Evolutionary conservation across 768 basidiomycete genomes (phyloP), one percentile per base, ranked within the genome.

Genomic region (Brasilioporus rufonigricans): DNA sequence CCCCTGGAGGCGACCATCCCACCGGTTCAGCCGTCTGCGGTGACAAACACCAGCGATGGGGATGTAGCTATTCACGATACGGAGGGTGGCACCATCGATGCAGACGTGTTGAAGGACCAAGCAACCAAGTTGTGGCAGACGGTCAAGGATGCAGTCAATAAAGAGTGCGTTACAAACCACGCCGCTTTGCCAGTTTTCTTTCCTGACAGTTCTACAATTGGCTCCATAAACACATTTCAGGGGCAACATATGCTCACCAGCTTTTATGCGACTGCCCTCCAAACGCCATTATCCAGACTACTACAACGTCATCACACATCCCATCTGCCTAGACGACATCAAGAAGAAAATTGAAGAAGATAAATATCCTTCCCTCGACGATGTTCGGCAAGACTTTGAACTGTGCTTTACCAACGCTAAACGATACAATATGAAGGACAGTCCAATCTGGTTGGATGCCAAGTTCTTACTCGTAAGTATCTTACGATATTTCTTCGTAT

Each of bases 271-370:
- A 55, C 80, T 84, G 60, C 89, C 89, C 19, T 78, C 83, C 41
- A 89, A 85, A 72, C 81, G 84, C 53, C 76, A 76, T 53, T 92
- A 90, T 71, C 83, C 92, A 38, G 93, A 95, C 75, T 98, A 98
- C 73, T 97, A 95, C 72, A 67, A 71, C 23, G 57, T 86, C 60
- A 96, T 95, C 66, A 77, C 84, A 61, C 77, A 81, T 24, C 94
- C 95, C 29, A 91, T 97, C 61, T 86, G 91, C 26, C 76, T 97
- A 48, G 89, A 92, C 41, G 91, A 95, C 59, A 93, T 97, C 75
- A 92, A 92, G 79, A 80, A 82, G 62, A 80, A 83, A 63, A 77
- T 94, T 26, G 85, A 88, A 44, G 72, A 74, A 48, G 74, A 76
- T 53, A 65, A 59, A 13, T 94, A 93, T 63, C 60, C 75, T 14